A percentile compares a stretch with the other conserved stretches of the same genome.
Conservation (phyloP, 768 basidiomycete genomes). For the Lactarius sanguifluus region DNA sequence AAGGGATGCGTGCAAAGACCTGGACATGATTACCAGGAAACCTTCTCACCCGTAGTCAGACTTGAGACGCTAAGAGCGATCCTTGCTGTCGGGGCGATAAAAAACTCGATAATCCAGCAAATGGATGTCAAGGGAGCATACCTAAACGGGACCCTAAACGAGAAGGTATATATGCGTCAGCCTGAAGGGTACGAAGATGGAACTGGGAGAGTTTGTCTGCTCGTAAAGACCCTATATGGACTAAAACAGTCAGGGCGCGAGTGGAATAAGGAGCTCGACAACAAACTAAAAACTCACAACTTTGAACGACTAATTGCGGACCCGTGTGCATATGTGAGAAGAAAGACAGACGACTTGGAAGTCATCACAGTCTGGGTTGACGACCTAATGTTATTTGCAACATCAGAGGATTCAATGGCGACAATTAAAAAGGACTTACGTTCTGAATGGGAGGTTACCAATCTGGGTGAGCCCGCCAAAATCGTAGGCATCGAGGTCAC, state of each 20-base stretch:
- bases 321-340: background rate
- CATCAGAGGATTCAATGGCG: background rate
- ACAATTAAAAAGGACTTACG: no score
- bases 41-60: background rate
- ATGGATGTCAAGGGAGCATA: background rate
- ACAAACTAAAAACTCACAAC: background rate
- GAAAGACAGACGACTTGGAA: background rate
- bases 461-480: background rate
- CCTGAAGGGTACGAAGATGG: background rate
- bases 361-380: background rate
- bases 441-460: background rate
- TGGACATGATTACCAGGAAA: background rate
- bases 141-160: background rate
- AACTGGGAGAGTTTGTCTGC: background rate
- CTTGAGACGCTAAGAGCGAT: background rate
- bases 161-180: background rate
- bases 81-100: background rate
- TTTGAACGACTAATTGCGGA: fast-evolving
- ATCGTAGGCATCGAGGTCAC: background rate
- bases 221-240: background rate
- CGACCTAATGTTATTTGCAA: background rate
- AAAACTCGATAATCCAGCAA: background rate
- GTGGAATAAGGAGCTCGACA: background rate
- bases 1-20: background rate
- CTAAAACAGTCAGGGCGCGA: background rate